phyloP scores from a whole-genome alignment of 306 rosid genomes.

The Arachis stenosperma region DNA sequence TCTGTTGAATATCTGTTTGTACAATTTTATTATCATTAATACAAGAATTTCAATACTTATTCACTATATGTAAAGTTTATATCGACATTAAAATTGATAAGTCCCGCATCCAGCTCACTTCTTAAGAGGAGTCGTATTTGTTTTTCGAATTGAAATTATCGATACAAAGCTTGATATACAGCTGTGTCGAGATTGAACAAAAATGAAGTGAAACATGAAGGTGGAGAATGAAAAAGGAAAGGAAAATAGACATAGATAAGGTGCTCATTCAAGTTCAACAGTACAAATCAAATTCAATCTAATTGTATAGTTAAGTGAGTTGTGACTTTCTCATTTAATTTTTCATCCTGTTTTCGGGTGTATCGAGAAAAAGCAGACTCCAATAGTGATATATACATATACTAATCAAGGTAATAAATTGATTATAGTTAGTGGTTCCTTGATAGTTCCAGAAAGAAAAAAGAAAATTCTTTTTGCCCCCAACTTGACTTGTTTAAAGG shows the following conservation, averaged over 20 bases:
- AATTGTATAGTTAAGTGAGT: neutral
- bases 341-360: neutral
- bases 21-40: no score
- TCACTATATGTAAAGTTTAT: no score
- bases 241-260: neutral
- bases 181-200: no score
- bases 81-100: no score
- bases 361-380: constrained; percentile 15
- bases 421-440: constrained; percentile 20
- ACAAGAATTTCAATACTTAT: no score
- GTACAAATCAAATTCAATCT: constrained; percentile 7
- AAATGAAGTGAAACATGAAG: no score
- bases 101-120: no score
- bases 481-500: neutral
- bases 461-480: neutral
- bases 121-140: no score
- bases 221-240: neutral
- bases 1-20: no score
- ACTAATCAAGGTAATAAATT: constrained; percentile 2
- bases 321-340: neutral
- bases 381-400: neutral
- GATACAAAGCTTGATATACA: no score
- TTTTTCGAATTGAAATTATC: no score
- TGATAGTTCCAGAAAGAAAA: constrained; percentile 24
- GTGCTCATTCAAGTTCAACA: neutral